Evolutionary conservation across 305 asterid species (phyloP).

Genomic region (Coffea humblotiana): DNA sequence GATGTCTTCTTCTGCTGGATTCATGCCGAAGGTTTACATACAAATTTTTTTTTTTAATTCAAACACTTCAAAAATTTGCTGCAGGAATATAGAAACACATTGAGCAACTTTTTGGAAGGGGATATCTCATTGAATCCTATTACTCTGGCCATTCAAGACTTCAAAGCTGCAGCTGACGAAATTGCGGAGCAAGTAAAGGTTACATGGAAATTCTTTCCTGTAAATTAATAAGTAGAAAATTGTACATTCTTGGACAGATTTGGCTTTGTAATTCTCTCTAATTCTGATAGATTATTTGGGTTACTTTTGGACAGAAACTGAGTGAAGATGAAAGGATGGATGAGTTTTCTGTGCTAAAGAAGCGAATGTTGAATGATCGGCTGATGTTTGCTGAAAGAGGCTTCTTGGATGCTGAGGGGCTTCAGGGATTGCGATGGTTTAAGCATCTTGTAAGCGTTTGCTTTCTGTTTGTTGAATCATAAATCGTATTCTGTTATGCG

Average conservation of each 20-base stretch:
- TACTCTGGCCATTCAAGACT: constrained; percentile 61
- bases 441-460: constrained; percentile 73
- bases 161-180: constrained; percentile 54
- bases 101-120: constrained; percentile 49
- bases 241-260: neutral
- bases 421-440: constrained; percentile 69
- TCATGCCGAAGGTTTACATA: neutral
- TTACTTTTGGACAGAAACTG: constrained; percentile 42
- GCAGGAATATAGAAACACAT: constrained; percentile 55
- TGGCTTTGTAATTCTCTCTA: neutral
- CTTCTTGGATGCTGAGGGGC: constrained; percentile 77
- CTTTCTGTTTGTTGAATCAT: neutral
- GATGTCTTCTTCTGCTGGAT: neutral
- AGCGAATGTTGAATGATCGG: constrained; percentile 67
- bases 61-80: neutral
- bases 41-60: neutral
- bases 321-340: constrained; percentile 33
- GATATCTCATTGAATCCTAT: constrained; percentile 56
- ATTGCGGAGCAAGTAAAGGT: constrained; percentile 62
- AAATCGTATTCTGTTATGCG: neutral
- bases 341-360: constrained; percentile 38
- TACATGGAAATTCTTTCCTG: constrained; percentile 16
- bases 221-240: neutral
- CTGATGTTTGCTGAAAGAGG: constrained; percentile 84
- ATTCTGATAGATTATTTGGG: neutral